phyloP scores from a whole-genome alignment of 2,329 filamentous ascomycete genomes.

The Ophiostoma sp. region DNA sequence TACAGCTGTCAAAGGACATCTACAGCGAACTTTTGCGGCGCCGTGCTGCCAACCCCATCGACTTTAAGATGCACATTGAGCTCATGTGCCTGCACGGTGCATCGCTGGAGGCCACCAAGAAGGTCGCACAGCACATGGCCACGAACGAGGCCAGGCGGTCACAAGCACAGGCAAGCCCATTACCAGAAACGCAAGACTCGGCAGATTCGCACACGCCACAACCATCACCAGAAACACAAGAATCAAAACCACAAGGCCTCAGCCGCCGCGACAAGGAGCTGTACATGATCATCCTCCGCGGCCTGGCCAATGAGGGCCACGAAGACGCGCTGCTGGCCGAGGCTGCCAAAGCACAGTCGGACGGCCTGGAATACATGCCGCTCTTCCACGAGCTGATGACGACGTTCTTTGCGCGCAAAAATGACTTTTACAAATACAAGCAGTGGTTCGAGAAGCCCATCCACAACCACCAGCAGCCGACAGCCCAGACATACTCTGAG shows the following conservation, averaged over 20 bases:
- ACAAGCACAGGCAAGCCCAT: neutral
- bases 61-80: constrained; percentile 43
- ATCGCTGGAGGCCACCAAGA: constrained; percentile 47
- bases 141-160: constrained; percentile 18
- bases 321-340: constrained; percentile 55
- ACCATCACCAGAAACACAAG: neutral
- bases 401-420: constrained; percentile 54
- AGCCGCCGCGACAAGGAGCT: constrained; percentile 32
- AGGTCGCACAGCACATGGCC: constrained; percentile 38
- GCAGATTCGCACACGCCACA: neutral
- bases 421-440: constrained; percentile 57
- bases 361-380: constrained; percentile 43
- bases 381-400: constrained; percentile 53
- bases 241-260: neutral
- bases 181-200: neutral
- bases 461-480: constrained; percentile 38
- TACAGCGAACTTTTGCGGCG: constrained; percentile 37
- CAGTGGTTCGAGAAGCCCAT: constrained; percentile 60
- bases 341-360: constrained; percentile 34
- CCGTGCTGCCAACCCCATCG: constrained; percentile 27
- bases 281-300: constrained; percentile 52
- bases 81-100: constrained; percentile 52
- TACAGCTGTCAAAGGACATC: constrained; percentile 41
- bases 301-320: constrained; percentile 56
- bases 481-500: constrained; percentile 45